Conservation (phyloP, 495 filamentous ascomycete species). For the Hyaloscypha finlandica region DNA sequence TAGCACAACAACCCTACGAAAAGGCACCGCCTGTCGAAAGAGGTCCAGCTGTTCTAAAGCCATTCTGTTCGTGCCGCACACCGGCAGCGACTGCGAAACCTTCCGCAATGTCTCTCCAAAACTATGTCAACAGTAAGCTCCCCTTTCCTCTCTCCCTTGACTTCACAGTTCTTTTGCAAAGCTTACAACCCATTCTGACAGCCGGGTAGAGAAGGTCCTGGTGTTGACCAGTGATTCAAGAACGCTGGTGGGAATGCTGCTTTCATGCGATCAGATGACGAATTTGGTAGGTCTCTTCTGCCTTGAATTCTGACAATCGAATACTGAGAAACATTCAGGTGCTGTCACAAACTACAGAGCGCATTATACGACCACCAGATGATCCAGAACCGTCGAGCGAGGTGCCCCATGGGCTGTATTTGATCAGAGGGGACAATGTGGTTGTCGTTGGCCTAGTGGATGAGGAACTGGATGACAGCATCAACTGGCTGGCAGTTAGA, state of each 20-base stretch:
- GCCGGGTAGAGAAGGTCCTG: slow-evolving; percentile 75
- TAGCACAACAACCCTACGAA: neutral
- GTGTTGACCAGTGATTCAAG: slow-evolving; percentile 93
- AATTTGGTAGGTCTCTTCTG: slow-evolving; percentile 63
- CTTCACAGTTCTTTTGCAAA: slow-evolving; percentile 17
- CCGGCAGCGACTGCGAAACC: slow-evolving; percentile 19
- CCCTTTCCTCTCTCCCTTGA: slow-evolving; percentile 7
- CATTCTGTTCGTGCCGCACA: slow-evolving; percentile 22
- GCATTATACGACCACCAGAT: slow-evolving; percentile 82
- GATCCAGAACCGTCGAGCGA: slow-evolving; percentile 80
- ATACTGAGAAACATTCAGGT: slow-evolving; percentile 47
- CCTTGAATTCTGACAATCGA: neutral
- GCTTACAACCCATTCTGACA: slow-evolving; percentile 40
- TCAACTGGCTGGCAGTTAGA: slow-evolving; percentile 88
- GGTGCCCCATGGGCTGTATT: slow-evolving; percentile 82
- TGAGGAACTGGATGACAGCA: slow-evolving; percentile 80
- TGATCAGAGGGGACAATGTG: slow-evolving; percentile 94
- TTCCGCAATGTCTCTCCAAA: slow-evolving; percentile 31
- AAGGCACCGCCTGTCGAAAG: neutral
- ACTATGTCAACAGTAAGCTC: slow-evolving; percentile 34
- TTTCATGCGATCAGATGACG: slow-evolving; percentile 88
- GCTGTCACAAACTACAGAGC: slow-evolving; percentile 79
- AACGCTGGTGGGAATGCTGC: slow-evolving; percentile 77
- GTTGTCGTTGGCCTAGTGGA: slow-evolving; percentile 88
- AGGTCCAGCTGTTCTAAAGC: slow-evolving; percentile 1